Base-by-base conservation (phyloP, 2,329 filamentous ascomycete genomes). In the Clonostachys rhizophaga region DNA sequence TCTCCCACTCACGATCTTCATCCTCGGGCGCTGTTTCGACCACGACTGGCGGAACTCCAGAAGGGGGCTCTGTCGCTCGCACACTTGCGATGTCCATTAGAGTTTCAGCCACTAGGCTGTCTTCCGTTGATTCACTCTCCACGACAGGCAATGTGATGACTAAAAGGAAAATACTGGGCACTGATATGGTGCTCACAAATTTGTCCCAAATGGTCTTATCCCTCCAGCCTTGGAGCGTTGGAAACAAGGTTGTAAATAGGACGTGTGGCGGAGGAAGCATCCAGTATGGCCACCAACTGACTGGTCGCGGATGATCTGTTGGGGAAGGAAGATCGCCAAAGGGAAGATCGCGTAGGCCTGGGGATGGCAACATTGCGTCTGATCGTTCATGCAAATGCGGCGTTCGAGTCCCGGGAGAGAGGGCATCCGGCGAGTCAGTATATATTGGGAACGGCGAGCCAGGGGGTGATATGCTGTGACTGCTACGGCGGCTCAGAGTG, bases 121-220 rank as follows among this genome's bases (percentile, higher is more conserved):
- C 60, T 5, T 82, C 78, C 8, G 77, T 74, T 17, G 80, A 75
- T 40, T 80, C 78, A 2, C 80, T 79, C 57, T 97, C 92, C 6
- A 96, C 89, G 1, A 99, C 91, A 1, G 95, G 94, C 5, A 99
- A 67, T 1, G 94, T 99, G 42, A 94, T 83, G 1, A 92, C 92
- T 5, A 99, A 75, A 3, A 97, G 69, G 52, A 99, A 89, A 36
- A 99, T 90, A 56, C 87, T 95, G 2, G 91, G 89, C n/a, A 90
- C 85, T 8, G 91, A 91, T 36, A 95, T 76, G 11, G 94, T 58
- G 40, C 90, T 92, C 43, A 96, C 70, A 41, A 91, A 69, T 59
- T 88, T 91, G 57, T 92, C 91, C 83, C 85, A 90, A n/a, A 86
- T 65, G n/a, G 74, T 83, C 66, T 96, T 97, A 30, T 87, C 81